Conservation (phyloP, 2,329 filamentous ascomycete species). For the Colletotrichum sublineola region DNA sequence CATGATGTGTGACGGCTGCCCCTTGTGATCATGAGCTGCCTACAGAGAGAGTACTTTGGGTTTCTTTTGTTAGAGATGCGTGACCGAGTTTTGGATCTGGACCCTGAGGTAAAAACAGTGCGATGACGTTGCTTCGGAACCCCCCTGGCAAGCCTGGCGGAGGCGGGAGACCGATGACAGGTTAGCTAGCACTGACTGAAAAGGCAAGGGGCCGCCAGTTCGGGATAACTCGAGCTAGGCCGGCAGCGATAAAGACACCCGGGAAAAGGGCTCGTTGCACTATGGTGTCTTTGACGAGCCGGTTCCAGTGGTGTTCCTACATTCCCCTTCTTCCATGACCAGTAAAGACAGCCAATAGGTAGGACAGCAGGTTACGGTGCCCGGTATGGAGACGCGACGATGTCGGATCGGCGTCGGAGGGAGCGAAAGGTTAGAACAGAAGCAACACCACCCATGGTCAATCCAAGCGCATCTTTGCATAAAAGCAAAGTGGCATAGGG, state of each 20-base stretch:
- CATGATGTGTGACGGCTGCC: not conserved
- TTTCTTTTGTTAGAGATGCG: constrained; percentile 7
- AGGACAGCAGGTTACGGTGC: not conserved
- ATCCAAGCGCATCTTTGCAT: constrained; percentile 18
- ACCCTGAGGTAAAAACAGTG: constrained; percentile 34
- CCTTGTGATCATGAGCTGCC: constrained; percentile 20
- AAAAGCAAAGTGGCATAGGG: not conserved
- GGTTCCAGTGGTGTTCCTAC: not conserved
- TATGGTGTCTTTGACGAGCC: not conserved
- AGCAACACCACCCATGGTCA: constrained; percentile 13
- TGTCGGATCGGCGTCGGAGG: constrained; percentile 15
- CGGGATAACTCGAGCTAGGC: not conserved
- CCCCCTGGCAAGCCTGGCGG: constrained; percentile 13
- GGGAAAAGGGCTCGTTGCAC: not conserved
- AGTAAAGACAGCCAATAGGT: not conserved
- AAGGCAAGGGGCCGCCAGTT: not conserved
- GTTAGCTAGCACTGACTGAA: not conserved
- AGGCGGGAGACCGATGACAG: constrained; percentile 23
- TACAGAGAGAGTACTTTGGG: not conserved
- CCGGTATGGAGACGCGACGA: not conserved
- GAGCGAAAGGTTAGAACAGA: constrained; percentile 8
- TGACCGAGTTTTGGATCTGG: constrained; percentile 27
- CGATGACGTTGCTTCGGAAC: constrained; percentile 40
- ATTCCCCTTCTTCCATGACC: not conserved
- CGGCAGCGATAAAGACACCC: not conserved